Percentiles rank a stretch among this genome's conserved stretches.
These are phyloP conservation scores for Dothideomycetes sp. DNA, from an alignment of 2,329 filamentous ascomycete genomes.

Conservation along the genomic window DNA sequence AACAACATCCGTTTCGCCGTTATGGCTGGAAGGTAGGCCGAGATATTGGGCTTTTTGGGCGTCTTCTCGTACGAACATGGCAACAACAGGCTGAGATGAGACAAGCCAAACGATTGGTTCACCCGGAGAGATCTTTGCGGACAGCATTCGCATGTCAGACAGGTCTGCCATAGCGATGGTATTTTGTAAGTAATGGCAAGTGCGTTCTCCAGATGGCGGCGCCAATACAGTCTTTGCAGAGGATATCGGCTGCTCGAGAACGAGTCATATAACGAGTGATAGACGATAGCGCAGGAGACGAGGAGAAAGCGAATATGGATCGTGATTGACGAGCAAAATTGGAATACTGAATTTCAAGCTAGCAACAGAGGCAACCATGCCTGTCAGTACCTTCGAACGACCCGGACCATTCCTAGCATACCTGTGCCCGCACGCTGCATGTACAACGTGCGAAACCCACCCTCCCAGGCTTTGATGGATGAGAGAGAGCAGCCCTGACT, in stretches of 20 bases:
- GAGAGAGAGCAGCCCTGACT: slow-evolving; percentile 3
- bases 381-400: slow-evolving; percentile 1
- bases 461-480: slow-evolving; percentile 6
- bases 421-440: slow-evolving; percentile 2
- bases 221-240: background rate
- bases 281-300: background rate
- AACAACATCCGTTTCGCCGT: background rate
- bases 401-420: background rate
- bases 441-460: slow-evolving; percentile 9
- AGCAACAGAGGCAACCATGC: background rate
- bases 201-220: background rate
- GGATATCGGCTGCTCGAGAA: background rate
- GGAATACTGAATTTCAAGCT: background rate
- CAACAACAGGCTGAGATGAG: slow-evolving; percentile 6
- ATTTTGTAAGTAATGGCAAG: background rate
- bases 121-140: background rate
- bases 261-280: background rate
- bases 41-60: background rate
- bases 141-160: background rate
- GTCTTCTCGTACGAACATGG: background rate
- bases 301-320: background rate
- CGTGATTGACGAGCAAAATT: background rate
- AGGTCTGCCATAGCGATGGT: background rate
- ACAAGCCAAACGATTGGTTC: slow-evolving; percentile 3
- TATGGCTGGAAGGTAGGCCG: background rate